phyloP scores from a whole-genome alignment of 768 basidiomycete genomes.

The Podaxis sp. region DNA sequence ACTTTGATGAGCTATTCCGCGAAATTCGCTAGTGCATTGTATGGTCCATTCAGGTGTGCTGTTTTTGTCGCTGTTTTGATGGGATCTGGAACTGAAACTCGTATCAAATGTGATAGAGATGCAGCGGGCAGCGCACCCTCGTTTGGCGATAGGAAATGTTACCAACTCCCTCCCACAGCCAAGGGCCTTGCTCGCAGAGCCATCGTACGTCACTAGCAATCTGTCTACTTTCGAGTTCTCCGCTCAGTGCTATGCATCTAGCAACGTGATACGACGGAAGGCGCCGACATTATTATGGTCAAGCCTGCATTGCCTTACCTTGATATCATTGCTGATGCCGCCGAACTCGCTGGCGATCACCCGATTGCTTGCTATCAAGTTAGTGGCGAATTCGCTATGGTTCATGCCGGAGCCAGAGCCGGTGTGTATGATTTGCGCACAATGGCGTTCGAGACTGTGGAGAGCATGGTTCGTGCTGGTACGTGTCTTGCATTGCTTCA shows the following conservation, averaged over 20 bases:
- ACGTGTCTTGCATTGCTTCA: constrained; percentile 25
- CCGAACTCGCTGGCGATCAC: constrained; percentile 76
- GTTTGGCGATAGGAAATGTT: constrained; percentile 96
- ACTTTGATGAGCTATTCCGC: constrained; percentile 97
- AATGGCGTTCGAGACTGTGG: constrained; percentile 94
- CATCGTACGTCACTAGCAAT: constrained; percentile 59
- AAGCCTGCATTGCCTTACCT: constrained; percentile 96
- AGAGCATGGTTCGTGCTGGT: constrained; percentile 93
- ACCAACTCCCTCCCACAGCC: constrained; percentile 89
- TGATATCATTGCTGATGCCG: constrained; percentile 91
- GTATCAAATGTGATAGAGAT: constrained; percentile 54
- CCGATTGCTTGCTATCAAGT: constrained; percentile 98
- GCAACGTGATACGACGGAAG: constrained; percentile 87
- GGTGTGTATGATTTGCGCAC: constrained; percentile 90
- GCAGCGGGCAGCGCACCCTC: constrained; percentile 96
- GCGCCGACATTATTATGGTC: constrained; percentile 99
- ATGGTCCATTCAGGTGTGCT: constrained; percentile 91
- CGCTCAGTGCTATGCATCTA: constrained; percentile 30
- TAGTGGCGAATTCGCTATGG: constrained; percentile 97
- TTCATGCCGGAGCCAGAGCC: constrained; percentile 88
- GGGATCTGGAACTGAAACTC: constrained; percentile 2
- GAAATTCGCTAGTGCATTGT: constrained; percentile 93
- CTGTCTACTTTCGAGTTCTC: not conserved
- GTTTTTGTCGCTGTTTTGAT: not conserved
- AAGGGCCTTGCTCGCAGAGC: constrained; percentile 92